Evolutionary conservation across 2,329 filamentous ascomycete species (phyloP).

Genomic region (Neophaeococcomyces mojaviensis): DNA sequence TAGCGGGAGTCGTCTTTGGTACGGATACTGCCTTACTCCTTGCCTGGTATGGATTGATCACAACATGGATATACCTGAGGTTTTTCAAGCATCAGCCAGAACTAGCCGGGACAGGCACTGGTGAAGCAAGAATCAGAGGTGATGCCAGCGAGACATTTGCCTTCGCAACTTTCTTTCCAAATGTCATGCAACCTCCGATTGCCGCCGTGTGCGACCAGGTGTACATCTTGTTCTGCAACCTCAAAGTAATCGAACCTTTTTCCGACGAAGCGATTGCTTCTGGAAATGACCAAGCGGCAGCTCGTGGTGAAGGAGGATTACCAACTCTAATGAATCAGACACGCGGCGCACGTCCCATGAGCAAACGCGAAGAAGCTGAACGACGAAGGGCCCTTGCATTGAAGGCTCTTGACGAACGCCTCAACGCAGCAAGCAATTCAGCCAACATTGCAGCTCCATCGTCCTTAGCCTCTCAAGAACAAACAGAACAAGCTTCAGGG

Average conservation of each 20-base stretch:
- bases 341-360: conserved; percentile 41
- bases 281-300: conserved; percentile 62
- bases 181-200: conserved; percentile 69
- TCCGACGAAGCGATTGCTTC: conserved; percentile 70
- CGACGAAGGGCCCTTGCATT: conserved; percentile 79
- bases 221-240: conserved; percentile 65
- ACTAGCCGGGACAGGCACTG: conserved; percentile 46
- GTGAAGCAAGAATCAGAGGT: conserved; percentile 58
- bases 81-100: conserved; percentile 73
- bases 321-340: conserved; percentile 50
- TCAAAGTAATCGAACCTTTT: conserved; percentile 79
- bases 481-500: background rate
- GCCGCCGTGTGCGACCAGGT: conserved; percentile 65
- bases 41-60: conserved; percentile 71
- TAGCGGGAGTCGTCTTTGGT: conserved; percentile 56
- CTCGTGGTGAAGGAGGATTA: conserved; percentile 53
- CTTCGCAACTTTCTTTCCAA: conserved; percentile 92
- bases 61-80: conserved; percentile 89
- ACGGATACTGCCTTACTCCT: conserved; percentile 74
- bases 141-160: conserved; percentile 95
- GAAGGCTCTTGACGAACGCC: conserved; percentile 81
- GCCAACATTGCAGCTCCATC: conserved; percentile 27
- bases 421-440: conserved; percentile 69
- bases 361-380: conserved; percentile 84
- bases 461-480: background rate